Evolutionary conservation across 805 yeast genomes (phyloP), one percentile per base, ranked within the genome.

Genomic region (Teunomyces panamensis): DNA sequence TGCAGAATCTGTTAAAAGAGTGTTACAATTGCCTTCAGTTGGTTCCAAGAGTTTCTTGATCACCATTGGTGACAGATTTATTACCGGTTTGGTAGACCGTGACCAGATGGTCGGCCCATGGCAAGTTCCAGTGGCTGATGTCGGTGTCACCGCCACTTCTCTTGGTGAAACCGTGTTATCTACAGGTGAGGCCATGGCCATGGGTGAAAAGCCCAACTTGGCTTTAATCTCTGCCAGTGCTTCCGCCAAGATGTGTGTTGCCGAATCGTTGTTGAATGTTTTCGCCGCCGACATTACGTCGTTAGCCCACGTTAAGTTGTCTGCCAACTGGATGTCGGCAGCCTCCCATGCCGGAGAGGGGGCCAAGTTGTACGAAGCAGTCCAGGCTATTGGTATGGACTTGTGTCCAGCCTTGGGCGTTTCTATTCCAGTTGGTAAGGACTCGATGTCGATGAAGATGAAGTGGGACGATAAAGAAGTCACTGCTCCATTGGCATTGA

Each of bases 261-360:
- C 98, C 28, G 99, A 94, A 75, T 84, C 97, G 4, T 77, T 94
- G 61, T 68, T 90, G 67, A 94, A 94, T 65, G 63, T 92, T 39
- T 80, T 83, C 58, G 97, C 99, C 32, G 95, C 98, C 33, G 96
- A 94, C 65, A 78, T 94, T 49, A 80, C 85, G 49, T 73, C 83
- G 6, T 74, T 92, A 51, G 84, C 83, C 52, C 78, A 83, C 55
- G 83, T 94, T 47, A 89, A 91, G 62, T 72, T 94, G 49, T 88
- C 96, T 45, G 99, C 99, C 41, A 94, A 94, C 75, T 94, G 99
- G 99, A 94, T 94, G 99, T 84, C 97, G 9, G 91, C 98, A 43
- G 96, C 99, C 26, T 78, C 92, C 30, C 96, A 91, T 60, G 82
- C 81, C 17, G 98, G 98, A 60, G 99, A 94, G 70, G 99, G 99